Base-by-base conservation (phyloP, 2,329 filamentous ascomycete genomes). In the Penicillium sp. region DNA sequence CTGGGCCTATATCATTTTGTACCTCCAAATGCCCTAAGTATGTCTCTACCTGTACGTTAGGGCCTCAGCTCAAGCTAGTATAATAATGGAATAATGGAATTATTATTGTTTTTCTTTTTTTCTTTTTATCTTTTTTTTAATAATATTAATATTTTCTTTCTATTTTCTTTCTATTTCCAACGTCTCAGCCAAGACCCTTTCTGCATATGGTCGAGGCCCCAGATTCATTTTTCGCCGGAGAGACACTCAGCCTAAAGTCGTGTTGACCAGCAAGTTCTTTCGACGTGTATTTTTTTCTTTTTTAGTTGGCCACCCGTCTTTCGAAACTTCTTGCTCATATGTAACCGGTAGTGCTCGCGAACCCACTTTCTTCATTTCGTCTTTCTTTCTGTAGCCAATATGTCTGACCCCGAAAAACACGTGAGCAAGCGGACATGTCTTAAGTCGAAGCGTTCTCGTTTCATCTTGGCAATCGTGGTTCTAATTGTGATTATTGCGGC, bases 401-500 rank as follows among this genome's bases (percentile, higher is more conserved):
- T 66, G 58, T 61, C 59, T 52, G 57, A 67, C 62, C 57, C 53
- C n/a, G 61, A 65, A 61, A 71, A 74, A 63, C 72, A 73, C 67
- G 69, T 72, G 71, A 73, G 66, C 54, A 64, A 60, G 52, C 60
- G 66, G 37, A 63, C 62, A 15, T 71, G 64, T 60, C 60, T 73
- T 58, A 67, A 65, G 60, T 68, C 67, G 27, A 62, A 62, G 49
- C 66, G 68, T 40, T 73, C 70, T 65, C 67, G 67, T 58, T 57
- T 73, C 35, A 43, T 68, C 56, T 60, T 67, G 52, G 67, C 63
- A 33, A 52, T 67, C 50, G 53, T 71, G 50, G 62, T 58, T 41
- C 66, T 72, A 49, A 65, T 71, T 61, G 66, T 68, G 41, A 65
- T 73, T 54, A 67, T 71, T 55, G 71, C 66, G 35, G 64, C 68